Base-by-base conservation (phyloP, 2,329 filamentous ascomycete genomes). In the Thelonectria blattea region DNA sequence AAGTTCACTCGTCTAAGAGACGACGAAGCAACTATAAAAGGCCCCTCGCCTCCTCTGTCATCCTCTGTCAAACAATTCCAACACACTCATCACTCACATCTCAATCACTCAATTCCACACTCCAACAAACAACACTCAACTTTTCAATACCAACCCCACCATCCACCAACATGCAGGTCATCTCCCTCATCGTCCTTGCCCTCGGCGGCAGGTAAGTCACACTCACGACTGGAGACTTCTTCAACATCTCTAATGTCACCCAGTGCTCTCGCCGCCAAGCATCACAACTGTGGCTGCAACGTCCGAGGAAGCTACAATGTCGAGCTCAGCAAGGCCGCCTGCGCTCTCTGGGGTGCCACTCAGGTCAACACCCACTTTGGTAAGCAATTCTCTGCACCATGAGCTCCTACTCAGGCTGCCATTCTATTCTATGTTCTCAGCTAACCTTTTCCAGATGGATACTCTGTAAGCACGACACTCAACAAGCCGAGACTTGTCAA, bases 261-360 rank as follows among this genome's bases (percentile, higher is more conserved):
- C 3, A 24, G 62, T n/a, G 45, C 42, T 4, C 14, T 61, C 24
- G 62, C 61, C n/a, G 3, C 0, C 0, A 41, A 14, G 11, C 62
- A 64, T 17, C 53, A 58, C 42, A 64, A 64, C 57, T 64, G 62
- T 46, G 62, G 62, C 53, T 64, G 62, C 62, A 61, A 42, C 11
- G 49, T 55, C 39, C 52, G 47, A 2, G 62, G 62, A 18, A 1
- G 12, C 8, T 64, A 64, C 46, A 30, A 49, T 2, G 37, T 52
- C 5, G 62, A 53, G 5, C 37, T 64, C 6, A 6, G 20, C 53
- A 3, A 37, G 34, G 61, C 62, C 10, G 20, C 62, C 20, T 64
- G 62, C 12, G 53, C 34, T 8, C 61, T 61, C 24, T 64, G 62
- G 62, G 62, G 41, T 0, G n/a, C 57, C 6, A 61, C 17, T 20